Evolutionary conservation across 306 rosid species (phyloP).

Genomic region (Urtica urens): DNA sequence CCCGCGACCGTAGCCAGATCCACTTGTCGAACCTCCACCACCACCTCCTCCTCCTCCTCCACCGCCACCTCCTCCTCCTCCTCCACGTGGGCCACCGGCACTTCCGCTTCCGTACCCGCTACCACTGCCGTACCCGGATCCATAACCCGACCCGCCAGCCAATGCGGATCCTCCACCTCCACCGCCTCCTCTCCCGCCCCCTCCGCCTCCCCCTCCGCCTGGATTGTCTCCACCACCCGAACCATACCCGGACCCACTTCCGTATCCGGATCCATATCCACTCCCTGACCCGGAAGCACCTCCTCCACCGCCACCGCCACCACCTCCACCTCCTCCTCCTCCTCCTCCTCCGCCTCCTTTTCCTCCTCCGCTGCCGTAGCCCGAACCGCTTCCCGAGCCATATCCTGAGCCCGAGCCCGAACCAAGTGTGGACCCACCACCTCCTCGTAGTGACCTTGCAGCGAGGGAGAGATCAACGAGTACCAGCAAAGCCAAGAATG

Average conservation of each 20-base stretch:
- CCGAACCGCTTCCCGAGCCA: slow-evolving; percentile 37
- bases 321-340: slow-evolving; percentile 24
- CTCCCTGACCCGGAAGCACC: slow-evolving; percentile 36
- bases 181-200: slow-evolving; percentile 23
- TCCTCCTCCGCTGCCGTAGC: slow-evolving; percentile 26
- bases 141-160: slow-evolving; percentile 31
- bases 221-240: slow-evolving; percentile 24
- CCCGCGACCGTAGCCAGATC: slow-evolving; percentile 37
- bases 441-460: slow-evolving; percentile 21
- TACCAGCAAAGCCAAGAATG: slow-evolving; percentile 45
- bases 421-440: slow-evolving; percentile 17
- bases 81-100: slow-evolving; percentile 17
- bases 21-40: slow-evolving; percentile 13
- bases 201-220: slow-evolving; percentile 22
- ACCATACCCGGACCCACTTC: slow-evolving; percentile 41
- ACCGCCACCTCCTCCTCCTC: slow-evolving; percentile 16
- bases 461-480: slow-evolving; percentile 50
- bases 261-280: slow-evolving; percentile 27
- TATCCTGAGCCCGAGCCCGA: slow-evolving; percentile 33
- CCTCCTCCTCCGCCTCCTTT: slow-evolving; percentile 44
- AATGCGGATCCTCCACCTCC: slow-evolving; percentile 22
- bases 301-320: slow-evolving; percentile 21
- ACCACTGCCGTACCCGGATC: slow-evolving; percentile 34
- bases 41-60: slow-evolving; percentile 12
- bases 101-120: slow-evolving; percentile 27